phyloP scores from a whole-genome alignment of 1,284 basidiomycete species.

The Apiotrichum domesticum region DNA sequence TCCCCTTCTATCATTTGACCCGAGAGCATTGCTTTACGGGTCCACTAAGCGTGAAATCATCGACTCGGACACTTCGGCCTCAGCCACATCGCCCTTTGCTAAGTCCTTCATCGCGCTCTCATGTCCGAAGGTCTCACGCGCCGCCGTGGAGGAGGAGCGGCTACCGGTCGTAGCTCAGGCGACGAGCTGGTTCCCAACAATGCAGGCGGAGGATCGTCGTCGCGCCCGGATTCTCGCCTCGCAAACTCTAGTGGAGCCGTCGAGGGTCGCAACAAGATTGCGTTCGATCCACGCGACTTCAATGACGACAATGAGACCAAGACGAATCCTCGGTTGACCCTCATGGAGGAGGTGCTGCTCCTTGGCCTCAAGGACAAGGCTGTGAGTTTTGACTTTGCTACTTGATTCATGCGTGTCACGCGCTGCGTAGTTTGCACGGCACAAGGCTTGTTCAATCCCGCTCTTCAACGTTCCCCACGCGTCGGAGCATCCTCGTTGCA shows the following conservation, averaged over 20 bases:
- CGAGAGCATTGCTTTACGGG: too few relatives aligned
- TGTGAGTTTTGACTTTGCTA: constrained; percentile 46
- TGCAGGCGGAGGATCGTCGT: constrained; percentile 2
- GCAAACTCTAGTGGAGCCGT: constrained; percentile 55
- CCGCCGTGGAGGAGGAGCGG: constrained; percentile 38
- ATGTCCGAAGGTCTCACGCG: constrained; percentile 46
- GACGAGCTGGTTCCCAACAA: constrained; percentile 4
- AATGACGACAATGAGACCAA: constrained; percentile 67
- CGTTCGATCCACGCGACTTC: constrained; percentile 89
- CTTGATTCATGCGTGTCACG: too few relatives aligned
- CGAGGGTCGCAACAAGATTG: constrained; percentile 75
- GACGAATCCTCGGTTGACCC: constrained; percentile 75
- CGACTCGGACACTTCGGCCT: neutral
- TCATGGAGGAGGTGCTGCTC: constrained; percentile 94
- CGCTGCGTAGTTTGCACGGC: too few relatives aligned
- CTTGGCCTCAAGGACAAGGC: constrained; percentile 90
- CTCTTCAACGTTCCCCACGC: too few relatives aligned
- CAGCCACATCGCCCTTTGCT: neutral
- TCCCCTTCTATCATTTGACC: too few relatives aligned
- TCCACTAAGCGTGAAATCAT: neutral
- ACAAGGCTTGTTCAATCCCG: too few relatives aligned
- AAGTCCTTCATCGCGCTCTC: neutral
- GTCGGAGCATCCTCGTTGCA: too few relatives aligned
- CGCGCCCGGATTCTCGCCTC: constrained; percentile 7
- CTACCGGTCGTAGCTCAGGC: constrained; percentile 23